Evolutionary conservation across 768 basidiomycete species (phyloP), one percentile per base, ranked within the genome.

Genomic region (Phylloporus arenicola): DNA sequence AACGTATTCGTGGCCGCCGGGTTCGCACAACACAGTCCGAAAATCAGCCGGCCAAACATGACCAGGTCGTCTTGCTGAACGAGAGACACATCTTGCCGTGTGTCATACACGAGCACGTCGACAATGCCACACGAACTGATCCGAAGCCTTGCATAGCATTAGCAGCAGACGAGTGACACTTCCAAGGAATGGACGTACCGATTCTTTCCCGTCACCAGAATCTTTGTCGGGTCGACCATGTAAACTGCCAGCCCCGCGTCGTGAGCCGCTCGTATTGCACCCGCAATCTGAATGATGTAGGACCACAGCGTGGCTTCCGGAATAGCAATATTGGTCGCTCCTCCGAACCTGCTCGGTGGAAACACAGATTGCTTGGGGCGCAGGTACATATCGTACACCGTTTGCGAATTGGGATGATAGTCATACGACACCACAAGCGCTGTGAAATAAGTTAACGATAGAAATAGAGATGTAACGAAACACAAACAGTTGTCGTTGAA

Each of bases 371-470:
- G 64, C 57, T 77, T 79, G 27, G 78, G 72, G 46, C 83, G 84
- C 50, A 95, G 71, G 61, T 96, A 83, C 29, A 79, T 75, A 35
- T 95, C 89, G 56, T 73, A 84, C 1, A 99, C 77, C 0, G 92
- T 96, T 54, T 82, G 77, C 1, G 92, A 79, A 56, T 84, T 81
- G 0, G 96, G 83, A 61, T 93, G 83, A 65, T 90, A 97, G 34
- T 91, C 83, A 63, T 93, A 96, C 0, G 86, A 89, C 16, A 98
- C 85, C 30, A 98, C 83, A 25, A 99, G 79, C 9, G 96, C 94
- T 94, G 52, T 17, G 39, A 31, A 39, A 30, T 27, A 41, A 30
- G 45, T 46, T 51, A 47, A 47, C n/a, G 30, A 25, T 9, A 43
- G 51, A 35, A 31, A 48, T 20, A 41, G 53, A 22, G 24, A 37